Evolutionary conservation across 345 rosid genomes (phyloP), one percentile per base, ranked within the genome.

Genomic region (Atalantia buxifolia): DNA sequence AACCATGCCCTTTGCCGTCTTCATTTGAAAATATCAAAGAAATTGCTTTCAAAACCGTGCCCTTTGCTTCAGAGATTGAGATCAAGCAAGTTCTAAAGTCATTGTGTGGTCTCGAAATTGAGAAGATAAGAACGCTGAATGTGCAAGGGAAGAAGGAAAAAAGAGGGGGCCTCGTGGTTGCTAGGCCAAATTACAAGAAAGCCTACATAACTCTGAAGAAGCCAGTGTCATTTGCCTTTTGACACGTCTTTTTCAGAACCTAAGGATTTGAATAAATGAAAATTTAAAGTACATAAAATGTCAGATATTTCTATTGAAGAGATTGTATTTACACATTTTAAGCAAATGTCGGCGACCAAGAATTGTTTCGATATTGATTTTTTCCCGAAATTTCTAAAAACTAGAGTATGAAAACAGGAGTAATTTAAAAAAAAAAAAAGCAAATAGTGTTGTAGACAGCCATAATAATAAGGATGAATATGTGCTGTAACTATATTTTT

Each of bases 41-140:
- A 35, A 5, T 35, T 35, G 7, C 36, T 35, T 35, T 35, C 36
- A 35, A 4, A 35, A 35, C 36, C 36, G 5, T 35, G 36, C 6
- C 36, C 36, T 35, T 6, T 35, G 36, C 36, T 35, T 35, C 36
- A 35, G 5, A 35, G 36, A 35, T 4, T 35, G 0, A 36, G 40
- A 36, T 36, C 40, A 36, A 36, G 76, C 31, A 14, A 1, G 74
- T 35, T 6, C 36, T 35, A 35, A 1, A 35, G 36, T 35, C 36
- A 35, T 35, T 35, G 36, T 35, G 36, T 6, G 36, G 36, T 35
- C 77, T 63, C 63, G 50, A 77, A 57, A 76, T 83, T 42, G 69
- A 83, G 70, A 83, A 77, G 33, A 81, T 83, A 9, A 64, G 83
- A 62, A 80, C 83, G 1, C 69, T 83, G n/a, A 80, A n/a, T n/a